A percentile compares a stretch with the other conserved stretches of the same genome.
Conservation (phyloP, 2,329 filamentous ascomycete genomes). For the Rhynchosporium graminicola region DNA sequence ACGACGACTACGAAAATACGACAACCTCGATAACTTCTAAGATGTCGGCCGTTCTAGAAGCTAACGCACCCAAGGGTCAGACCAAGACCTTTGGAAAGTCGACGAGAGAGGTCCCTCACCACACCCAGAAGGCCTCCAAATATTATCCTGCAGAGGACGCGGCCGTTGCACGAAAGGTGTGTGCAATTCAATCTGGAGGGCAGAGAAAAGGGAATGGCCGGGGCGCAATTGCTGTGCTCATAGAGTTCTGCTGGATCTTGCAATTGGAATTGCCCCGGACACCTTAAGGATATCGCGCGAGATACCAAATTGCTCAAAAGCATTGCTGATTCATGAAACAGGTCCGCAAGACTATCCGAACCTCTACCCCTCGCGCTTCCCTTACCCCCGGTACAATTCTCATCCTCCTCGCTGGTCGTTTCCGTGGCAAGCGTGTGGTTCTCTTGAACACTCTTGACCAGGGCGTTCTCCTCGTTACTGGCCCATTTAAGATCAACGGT, state of each 20-base stretch:
- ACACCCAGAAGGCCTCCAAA: constrained; percentile 92
- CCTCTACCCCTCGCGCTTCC: constrained; percentile 82
- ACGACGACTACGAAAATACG: constrained; percentile 31
- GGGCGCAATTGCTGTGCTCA: constrained; percentile 20
- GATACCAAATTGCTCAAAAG: background rate
- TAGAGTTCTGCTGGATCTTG: constrained; percentile 20
- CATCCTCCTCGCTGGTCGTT: constrained; percentile 98
- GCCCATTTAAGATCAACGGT: constrained; percentile 99
- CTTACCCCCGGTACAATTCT: constrained; percentile 95
- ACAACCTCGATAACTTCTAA: constrained; percentile 45
- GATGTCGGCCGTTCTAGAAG: constrained; percentile 66
- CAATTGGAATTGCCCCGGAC: constrained; percentile 30
- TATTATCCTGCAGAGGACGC: constrained; percentile 98
- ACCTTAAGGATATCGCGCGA: constrained; percentile 10
- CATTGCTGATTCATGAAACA: constrained; percentile 48
- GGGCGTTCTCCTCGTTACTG: constrained; percentile 98
- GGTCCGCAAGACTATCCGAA: constrained; percentile 92
- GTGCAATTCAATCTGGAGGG: constrained; percentile 41
- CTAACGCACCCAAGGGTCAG: constrained; percentile 36
- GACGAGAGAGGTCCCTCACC: constrained; percentile 85
- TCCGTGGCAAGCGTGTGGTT: constrained; percentile 99
- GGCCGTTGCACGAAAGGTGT: constrained; percentile 88
- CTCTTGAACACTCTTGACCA: constrained; percentile 97
- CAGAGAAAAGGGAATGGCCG: background rate
- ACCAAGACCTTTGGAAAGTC: constrained; percentile 98